Conservation (phyloP, 108 stramenopile genomes). For the Bacterosira constricta region DNA sequence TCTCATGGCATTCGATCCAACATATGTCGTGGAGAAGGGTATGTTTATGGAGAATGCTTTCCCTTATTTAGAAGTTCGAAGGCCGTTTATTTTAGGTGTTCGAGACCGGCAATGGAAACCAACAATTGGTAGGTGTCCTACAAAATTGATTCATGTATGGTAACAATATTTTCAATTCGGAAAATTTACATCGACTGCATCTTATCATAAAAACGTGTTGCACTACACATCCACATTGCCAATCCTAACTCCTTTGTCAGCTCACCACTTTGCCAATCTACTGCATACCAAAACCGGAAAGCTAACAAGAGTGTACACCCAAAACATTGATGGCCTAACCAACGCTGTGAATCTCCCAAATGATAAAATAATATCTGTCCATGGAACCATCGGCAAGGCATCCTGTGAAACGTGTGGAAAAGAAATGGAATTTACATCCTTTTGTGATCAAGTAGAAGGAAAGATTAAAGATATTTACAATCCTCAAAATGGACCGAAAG, state of each 20-base stretch:
- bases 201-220: background rate
- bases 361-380: constrained; percentile 64
- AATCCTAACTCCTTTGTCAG: too few species aligned
- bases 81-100: constrained; percentile 80
- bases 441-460: constrained; percentile 49
- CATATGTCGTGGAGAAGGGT: constrained; percentile 61
- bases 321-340: constrained; percentile 88
- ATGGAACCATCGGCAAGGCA: constrained; percentile 67
- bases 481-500: constrained; percentile 34
- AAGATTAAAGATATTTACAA: constrained; percentile 78
- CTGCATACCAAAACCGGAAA: constrained; percentile 61
- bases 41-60: constrained; percentile 66
- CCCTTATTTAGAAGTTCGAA: constrained; percentile 78
- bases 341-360: constrained; percentile 51
- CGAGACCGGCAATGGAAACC: constrained; percentile 63
- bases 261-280: constrained; percentile 65
- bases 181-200: background rate
- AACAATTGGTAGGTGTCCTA: constrained; percentile 45
- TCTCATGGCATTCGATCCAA: constrained; percentile 65
- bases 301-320: constrained; percentile 73
- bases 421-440: constrained; percentile 43
- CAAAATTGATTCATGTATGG: too few species aligned
- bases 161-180: too few species aligned
- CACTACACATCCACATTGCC: background rate
- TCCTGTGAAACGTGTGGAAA: constrained; percentile 72